Conservation (phyloP, 2,329 filamentous ascomycete species). For the Cladosporium sphaerospermum region DNA sequence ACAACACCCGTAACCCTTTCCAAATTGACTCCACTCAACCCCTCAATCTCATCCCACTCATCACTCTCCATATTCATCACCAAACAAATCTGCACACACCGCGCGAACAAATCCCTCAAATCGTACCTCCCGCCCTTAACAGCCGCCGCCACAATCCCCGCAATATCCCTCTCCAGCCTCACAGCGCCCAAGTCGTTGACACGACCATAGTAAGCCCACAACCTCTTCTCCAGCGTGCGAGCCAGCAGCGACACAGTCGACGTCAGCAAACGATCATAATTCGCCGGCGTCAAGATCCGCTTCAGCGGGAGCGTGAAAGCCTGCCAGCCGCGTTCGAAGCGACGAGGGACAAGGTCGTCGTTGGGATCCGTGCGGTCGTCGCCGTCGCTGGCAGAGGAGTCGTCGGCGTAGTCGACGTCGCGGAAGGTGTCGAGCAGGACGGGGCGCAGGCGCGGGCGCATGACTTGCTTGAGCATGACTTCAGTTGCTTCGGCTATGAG, state of each 20-base stretch:
- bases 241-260: slow-evolving; percentile 69
- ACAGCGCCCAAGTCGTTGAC: slow-evolving; percentile 78
- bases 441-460: slow-evolving; percentile 77
- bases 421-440: slow-evolving; percentile 85
- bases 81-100: slow-evolving; percentile 73
- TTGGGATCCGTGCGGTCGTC: slow-evolving; percentile 37
- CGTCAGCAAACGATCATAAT: slow-evolving; percentile 70
- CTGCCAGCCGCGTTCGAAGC: slow-evolving; percentile 83
- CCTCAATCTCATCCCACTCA: slow-evolving; percentile 71
- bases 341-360: slow-evolving; percentile 63
- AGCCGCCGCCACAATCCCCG: slow-evolving; percentile 63
- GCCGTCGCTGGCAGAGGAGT: slow-evolving; percentile 51
- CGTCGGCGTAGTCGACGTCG: slow-evolving; percentile 77
- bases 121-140: slow-evolving; percentile 66
- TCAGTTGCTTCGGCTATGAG: slow-evolving; percentile 77
- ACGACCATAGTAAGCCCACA: slow-evolving; percentile 72
- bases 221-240: slow-evolving; percentile 75
- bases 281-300: slow-evolving; percentile 71
- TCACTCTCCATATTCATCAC: slow-evolving; percentile 93
- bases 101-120: slow-evolving; percentile 68
- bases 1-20: slow-evolving; percentile 58
- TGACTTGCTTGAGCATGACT: slow-evolving; percentile 79
- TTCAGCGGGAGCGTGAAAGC: slow-evolving; percentile 77
- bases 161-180: slow-evolving; percentile 76
- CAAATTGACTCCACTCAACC: slow-evolving; percentile 40